Evolutionary conservation across 225 moss, liverwort and hornwort genomes (phyloP).

Genomic region (Sphagnum contortum): DNA sequence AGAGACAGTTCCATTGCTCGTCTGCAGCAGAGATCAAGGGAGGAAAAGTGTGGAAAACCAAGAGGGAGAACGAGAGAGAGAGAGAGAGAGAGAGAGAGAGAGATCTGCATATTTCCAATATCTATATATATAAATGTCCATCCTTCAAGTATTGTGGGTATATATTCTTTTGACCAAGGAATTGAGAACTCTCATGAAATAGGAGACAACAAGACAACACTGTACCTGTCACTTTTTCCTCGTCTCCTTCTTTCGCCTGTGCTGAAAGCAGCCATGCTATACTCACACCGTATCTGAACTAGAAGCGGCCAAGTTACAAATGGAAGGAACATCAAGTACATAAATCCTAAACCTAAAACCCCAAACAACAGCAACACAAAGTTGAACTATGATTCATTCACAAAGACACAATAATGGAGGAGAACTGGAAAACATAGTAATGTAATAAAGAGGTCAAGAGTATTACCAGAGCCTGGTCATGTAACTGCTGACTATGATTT

Average conservation of each 20-base stretch:
- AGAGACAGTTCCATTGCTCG: slow-evolving; percentile 89
- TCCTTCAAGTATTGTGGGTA: no score
- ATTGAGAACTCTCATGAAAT: no score
- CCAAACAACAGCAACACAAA: background rate
- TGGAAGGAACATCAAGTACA: no score
- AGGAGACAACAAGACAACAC: no score
- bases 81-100: background rate
- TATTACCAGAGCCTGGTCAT: slow-evolving; percentile 69
- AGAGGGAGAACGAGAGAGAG: background rate
- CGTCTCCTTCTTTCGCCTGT: slow-evolving; percentile 80
- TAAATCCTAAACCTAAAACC: background rate
- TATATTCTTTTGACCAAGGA: no score
- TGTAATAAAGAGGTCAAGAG: no score
- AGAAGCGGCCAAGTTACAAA: no score
- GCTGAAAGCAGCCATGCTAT: slow-evolving; percentile 97
- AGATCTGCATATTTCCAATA: no score
- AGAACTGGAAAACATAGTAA: background rate
- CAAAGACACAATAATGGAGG: background rate
- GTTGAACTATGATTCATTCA: background rate
- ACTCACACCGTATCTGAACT: slow-evolving; percentile 74
- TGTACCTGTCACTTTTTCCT: slow-evolving; percentile 76
- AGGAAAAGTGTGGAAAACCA: background rate
- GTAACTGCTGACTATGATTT: slow-evolving; percentile 73
- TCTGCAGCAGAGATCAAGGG: slow-evolving; percentile 22
- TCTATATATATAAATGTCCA: no score